These are phyloP conservation scores for Nannochloropsis salina DNA, from an alignment of 108 stramenopile genomes.

Conservation along the genomic window DNA sequence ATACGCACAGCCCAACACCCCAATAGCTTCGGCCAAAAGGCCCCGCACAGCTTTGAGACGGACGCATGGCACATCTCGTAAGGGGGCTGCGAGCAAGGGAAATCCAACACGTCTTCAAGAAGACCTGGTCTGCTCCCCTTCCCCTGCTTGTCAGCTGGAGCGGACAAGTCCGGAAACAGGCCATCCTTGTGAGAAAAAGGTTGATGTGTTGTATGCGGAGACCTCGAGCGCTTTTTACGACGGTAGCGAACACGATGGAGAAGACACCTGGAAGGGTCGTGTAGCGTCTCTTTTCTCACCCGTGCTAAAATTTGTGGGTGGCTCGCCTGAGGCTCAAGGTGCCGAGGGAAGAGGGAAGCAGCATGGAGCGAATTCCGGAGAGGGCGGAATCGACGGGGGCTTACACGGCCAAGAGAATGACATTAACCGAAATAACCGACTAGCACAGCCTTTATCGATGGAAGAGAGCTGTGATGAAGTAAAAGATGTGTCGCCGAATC, in stretches of 20 bases:
- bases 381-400: background rate
- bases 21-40: constrained; percentile 52
- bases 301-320: background rate
- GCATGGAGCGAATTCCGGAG: background rate
- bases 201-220: background rate
- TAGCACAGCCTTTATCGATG: background rate
- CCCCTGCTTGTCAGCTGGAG: background rate
- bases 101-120: background rate
- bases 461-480: background rate
- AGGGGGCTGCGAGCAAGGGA: background rate
- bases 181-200: background rate
- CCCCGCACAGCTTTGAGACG: constrained; percentile 15
- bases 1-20: constrained; percentile 36
- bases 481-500: background rate
- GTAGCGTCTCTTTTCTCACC: constrained; percentile 13
- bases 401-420: background rate
- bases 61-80: background rate
- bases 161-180: background rate
- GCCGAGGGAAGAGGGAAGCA: background rate
- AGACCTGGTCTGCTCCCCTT: background rate
- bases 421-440: background rate
- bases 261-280: background rate
- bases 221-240: too few relatives aligned
- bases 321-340: background rate
- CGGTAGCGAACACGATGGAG: background rate